Evolutionary conservation across 768 basidiomycete genomes (phyloP).

Genomic region (Termitomyces sp.): DNA sequence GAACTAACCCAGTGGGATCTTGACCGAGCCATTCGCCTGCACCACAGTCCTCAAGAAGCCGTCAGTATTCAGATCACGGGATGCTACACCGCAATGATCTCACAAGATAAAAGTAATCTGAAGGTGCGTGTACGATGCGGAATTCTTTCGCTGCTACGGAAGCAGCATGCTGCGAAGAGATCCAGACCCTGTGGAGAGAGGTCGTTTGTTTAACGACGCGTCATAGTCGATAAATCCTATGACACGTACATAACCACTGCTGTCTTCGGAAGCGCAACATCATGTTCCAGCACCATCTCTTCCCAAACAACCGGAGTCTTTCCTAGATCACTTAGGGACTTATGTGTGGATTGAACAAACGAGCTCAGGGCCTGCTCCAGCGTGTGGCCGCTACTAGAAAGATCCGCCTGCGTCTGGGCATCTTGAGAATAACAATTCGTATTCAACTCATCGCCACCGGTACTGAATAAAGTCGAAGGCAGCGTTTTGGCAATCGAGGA

Average conservation of each 20-base stretch:
- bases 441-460: conserved; percentile 84
- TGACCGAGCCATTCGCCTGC: conserved; percentile 66
- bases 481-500: conserved; percentile 46
- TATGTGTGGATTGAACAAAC: conserved; percentile 59
- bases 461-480: conserved; percentile 63
- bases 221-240: neutral
- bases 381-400: conserved; percentile 47
- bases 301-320: conserved; percentile 86
- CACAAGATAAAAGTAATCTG: conserved; percentile 77
- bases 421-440: conserved; percentile 63
- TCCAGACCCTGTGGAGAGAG: conserved; percentile 57
- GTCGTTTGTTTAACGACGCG: neutral
- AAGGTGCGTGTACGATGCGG: conserved; percentile 63
- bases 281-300: conserved; percentile 62
- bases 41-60: conserved; percentile 53
- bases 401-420: conserved; percentile 48
- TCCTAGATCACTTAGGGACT: conserved; percentile 42
- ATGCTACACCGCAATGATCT: conserved; percentile 13
- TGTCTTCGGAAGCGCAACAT: conserved; percentile 39
- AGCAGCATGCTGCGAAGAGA: conserved; percentile 54
- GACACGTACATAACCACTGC: conserved; percentile 53
- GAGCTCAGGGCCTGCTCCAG: conserved; percentile 58
- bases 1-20: conserved; percentile 33
- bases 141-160: conserved; percentile 56
- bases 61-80: neutral